Base-by-base conservation (phyloP, 768 basidiomycete genomes). In the Tubosaeta brunneosetosa region DNA sequence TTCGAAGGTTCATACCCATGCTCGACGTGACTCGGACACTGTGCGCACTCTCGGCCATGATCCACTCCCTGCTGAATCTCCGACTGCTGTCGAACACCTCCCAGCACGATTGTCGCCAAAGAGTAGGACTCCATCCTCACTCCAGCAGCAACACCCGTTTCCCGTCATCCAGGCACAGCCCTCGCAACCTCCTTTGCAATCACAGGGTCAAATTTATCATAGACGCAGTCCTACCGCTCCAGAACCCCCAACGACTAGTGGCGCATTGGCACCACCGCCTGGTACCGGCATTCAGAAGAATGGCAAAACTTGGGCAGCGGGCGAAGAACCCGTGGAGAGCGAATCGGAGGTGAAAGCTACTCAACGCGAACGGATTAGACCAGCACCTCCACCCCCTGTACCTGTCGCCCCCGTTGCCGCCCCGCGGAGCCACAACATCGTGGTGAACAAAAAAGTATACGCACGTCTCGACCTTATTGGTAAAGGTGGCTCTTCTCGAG, bases 401-500 rank as follows among this genome's bases (percentile, higher is more conserved):
- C 65, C 60, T 27, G 53, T 61, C 12, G 52, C 50, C 19, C 48
- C 64, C 9, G 45, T 44, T 13, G 50, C 59, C 2, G 59, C 41
- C 42, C 65, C 74, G 53, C 74, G 77, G 26, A 75, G 76, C 50
- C 70, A 71, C 58, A 70, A 71, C 36, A 70, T 69, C 36, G 62
- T 67, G 43, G 67, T 69, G 10, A 94, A 94, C 74, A 88, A 84
- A 66, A 87, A 83, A 61, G 69, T 78, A 0, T 97, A 97, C 57
- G 85, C 85, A 27, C 84, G 91, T 2, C 77, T 97, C 3, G 91
- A 93, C 64, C 76, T 91, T 71, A 85, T 98, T 50, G 95, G 95
- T 37, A 91, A 86, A 63, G 95, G 95, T 40, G 95, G 95, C 0
- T 88, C 93, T 9, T 97, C 94, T n/a, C 87, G 90, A 44, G 95